Evolutionary conservation across 495 filamentous ascomycete genomes (phyloP), one percentile per base, ranked within the genome.

Genomic region (Hypomontagnella submonticulosa): DNA sequence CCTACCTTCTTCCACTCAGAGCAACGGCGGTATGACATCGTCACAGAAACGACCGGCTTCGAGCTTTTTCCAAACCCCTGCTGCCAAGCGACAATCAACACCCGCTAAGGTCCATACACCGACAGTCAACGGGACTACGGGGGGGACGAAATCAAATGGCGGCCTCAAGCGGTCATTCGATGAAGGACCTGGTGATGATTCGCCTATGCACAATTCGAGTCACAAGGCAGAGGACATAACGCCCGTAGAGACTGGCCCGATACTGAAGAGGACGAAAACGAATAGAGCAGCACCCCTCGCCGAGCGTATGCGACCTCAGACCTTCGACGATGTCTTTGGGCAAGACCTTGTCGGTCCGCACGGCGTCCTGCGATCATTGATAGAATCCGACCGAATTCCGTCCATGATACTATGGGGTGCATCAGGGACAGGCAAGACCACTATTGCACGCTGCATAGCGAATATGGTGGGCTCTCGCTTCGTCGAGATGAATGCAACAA

Each of bases 331-430:
- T 19, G 88, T 98, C 7, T 91, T 85, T 58, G 95, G 95, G 5
- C 95, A 99, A 77, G 92, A 96, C 44, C 84, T 98, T 12, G 93
- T 98, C 5, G 94, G 94, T 6, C 86, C 88, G 0, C 75, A 86
- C 32, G 95, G 95, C 2, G 87, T 97, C 7, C 83, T 99, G 7
- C 89, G 94, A 8, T 88, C 92, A n/a, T 80, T 99, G 38, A 94
- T 99, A 68, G 91, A 97, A 73, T 84, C 89, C 66, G 90, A 93
- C 66, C 80, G 89, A 1, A 88, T 99, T 15, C 94, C 95, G 0
- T 94, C 90, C 33, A 97, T 99, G 92, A 92, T 99, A 27, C 75
- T 99, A 8, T 98, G 95, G 95, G 95, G 95, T 13, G 84, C 85
- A 8, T 89, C 93, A 1, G 95, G 95, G 2, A 97, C 92, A 3